Percentiles rank a stretch among this genome's conserved stretches.
phyloP scores from a whole-genome alignment of 1,284 basidiomycete species.

The Pascua sp. region DNA sequence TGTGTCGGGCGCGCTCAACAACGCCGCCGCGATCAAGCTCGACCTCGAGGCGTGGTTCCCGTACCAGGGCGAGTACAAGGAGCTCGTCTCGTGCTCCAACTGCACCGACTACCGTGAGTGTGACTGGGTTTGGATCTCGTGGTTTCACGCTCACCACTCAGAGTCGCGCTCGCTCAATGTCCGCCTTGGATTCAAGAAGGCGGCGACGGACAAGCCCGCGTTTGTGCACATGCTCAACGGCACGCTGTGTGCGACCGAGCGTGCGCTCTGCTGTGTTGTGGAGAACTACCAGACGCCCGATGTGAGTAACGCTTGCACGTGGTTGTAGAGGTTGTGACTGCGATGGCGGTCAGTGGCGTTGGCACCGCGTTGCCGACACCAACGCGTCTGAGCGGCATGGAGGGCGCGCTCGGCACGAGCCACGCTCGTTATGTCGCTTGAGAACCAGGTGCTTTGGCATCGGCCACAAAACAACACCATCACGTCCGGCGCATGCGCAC shows the following conservation, averaged over 20 bases:
- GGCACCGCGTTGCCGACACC: no score
- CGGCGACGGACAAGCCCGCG: slow-evolving; percentile 78
- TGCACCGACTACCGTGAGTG: slow-evolving; percentile 79
- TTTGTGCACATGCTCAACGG: slow-evolving; percentile 99
- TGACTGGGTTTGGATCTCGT: slow-evolving; percentile 52
- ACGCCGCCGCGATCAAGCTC: slow-evolving; percentile 95
- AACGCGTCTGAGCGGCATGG: no score
- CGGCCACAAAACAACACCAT: no score
- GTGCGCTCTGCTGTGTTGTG: slow-evolving; percentile 93
- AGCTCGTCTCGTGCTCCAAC: slow-evolving; percentile 85
- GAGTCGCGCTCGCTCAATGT: slow-evolving; percentile 84
- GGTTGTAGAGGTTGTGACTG: no score
- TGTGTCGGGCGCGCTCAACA: slow-evolving; percentile 91
- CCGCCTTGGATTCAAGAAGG: slow-evolving; percentile 79
- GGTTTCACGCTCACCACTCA: no score
- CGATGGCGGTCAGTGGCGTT: no score
- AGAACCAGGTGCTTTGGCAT: no score
- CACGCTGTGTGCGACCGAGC: slow-evolving; percentile 93
- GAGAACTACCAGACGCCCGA: slow-evolving; percentile 98
- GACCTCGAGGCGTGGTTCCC: slow-evolving; percentile 99
- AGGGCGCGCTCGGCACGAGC: no score
- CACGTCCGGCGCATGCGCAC: no score
- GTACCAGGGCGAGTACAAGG: slow-evolving; percentile 94
- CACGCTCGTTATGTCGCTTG: no score
- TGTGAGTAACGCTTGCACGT: slow-evolving; percentile 53